A percentile compares a stretch with the other conserved stretches of the same genome.
phyloP scores from a whole-genome alignment of 495 filamentous ascomycete genomes.

The Aspergillus sparsus region DNA sequence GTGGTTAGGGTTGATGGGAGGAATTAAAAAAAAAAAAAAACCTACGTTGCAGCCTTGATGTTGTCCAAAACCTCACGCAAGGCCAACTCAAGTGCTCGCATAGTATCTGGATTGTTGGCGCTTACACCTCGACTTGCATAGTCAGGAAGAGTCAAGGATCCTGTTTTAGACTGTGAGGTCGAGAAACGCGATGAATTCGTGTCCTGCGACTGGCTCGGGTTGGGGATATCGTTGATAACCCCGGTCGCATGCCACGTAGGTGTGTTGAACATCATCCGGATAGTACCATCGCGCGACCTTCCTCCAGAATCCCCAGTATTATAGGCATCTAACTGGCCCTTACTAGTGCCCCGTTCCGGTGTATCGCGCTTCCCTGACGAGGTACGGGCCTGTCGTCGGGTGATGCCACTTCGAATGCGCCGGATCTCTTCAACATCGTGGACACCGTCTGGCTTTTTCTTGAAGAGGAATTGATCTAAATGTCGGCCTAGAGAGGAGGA shows the following conservation, averaged over 20 bases:
- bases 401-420: conserved; percentile 78
- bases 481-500: conserved; percentile 92
- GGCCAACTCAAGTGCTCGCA: conserved; percentile 79
- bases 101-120: conserved; percentile 67
- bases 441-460: conserved; percentile 84
- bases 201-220: conserved; percentile 41
- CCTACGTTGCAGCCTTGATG: conserved; percentile 78
- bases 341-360: conserved; percentile 39
- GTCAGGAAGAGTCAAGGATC: conserved; percentile 53
- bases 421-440: conserved; percentile 87
- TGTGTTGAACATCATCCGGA: conserved; percentile 57
- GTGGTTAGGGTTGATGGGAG: no score
- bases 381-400: conserved; percentile 72
- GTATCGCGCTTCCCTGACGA: conserved; percentile 58
- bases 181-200: conserved; percentile 41
- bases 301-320: conserved; percentile 28
- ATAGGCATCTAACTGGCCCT: conserved; percentile 31
- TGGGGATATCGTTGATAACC: conserved; percentile 74
- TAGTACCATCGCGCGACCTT: conserved; percentile 42
- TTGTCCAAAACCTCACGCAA: conserved; percentile 77
- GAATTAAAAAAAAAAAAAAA: conserved; percentile 9
- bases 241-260: conserved; percentile 78
- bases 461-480: conserved; percentile 85
- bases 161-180: conserved; percentile 44
- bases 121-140: conserved; percentile 59